Conservation (phyloP, 805 yeast genomes). For the Monosporozyma aerobia region DNA sequence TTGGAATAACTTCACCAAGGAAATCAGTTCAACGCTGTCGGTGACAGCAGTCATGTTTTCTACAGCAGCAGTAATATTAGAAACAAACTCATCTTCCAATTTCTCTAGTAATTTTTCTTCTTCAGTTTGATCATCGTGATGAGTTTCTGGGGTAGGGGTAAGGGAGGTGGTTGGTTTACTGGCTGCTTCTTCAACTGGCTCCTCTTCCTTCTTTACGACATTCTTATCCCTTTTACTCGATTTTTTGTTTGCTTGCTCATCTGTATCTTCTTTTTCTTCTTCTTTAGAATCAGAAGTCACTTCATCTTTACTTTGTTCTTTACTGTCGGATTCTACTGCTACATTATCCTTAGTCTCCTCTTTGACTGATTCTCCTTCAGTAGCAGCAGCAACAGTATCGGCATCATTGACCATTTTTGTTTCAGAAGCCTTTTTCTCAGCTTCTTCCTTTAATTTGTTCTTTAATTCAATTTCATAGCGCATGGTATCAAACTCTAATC, state of each 20-base stretch:
- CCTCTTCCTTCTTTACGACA: conserved; percentile 1
- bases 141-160: conserved; percentile 1
- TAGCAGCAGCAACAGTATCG: conserved; percentile 3
- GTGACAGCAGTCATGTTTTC: conserved; percentile 65
- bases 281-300: too few relatives aligned
- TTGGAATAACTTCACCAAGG: conserved; percentile 55
- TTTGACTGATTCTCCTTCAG: conserved; percentile 3
- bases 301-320: neutral
- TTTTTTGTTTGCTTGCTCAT: conserved; percentile 4
- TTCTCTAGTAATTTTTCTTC: conserved; percentile 39
- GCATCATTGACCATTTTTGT: neutral
- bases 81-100: conserved; percentile 71
- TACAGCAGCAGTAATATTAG: conserved; percentile 72
- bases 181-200: conserved; percentile 1
- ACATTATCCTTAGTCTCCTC: neutral
- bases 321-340: neutral
- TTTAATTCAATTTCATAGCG: conserved; percentile 45
- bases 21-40: conserved; percentile 55
- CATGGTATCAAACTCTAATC: conserved; percentile 60
- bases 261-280: neutral
- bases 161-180: neutral
- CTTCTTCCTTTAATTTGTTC: conserved; percentile 9
- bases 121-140: conserved; percentile 13
- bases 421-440: conserved; percentile 4
- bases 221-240: neutral